Percentiles rank a stretch among this genome's conserved stretches.
These are phyloP conservation scores for Mimosa bimucronata DNA, from an alignment of 306 rosid genomes.

Conservation along the genomic window DNA sequence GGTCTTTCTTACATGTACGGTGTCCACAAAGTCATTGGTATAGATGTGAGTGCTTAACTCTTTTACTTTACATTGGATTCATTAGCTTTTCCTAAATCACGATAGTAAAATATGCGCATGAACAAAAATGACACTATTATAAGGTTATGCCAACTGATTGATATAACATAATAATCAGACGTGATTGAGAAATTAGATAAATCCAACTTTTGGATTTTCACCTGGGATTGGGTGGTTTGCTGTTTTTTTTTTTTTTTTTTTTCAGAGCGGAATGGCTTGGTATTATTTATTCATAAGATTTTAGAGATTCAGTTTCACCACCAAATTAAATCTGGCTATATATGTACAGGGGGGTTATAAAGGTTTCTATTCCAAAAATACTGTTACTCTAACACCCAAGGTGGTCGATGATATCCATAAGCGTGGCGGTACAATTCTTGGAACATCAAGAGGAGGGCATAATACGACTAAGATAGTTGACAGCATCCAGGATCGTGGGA, in stretches of 20 bases:
- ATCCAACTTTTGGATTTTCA: background rate
- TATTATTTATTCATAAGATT: conserved; percentile 28
- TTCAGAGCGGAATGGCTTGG: background rate
- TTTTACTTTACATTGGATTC: conserved; percentile 15
- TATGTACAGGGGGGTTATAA: conserved; percentile 84
- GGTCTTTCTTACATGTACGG: conserved; percentile 93
- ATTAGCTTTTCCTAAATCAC: conserved; percentile 21
- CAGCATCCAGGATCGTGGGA: conserved; percentile 94
- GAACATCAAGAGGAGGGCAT: conserved; percentile 96
- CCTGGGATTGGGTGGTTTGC: conserved; percentile 17
- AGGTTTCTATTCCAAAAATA: conserved; percentile 88
- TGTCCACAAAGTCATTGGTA: conserved; percentile 80
- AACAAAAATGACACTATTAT: conserved; percentile 19
- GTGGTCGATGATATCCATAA: conserved; percentile 92
- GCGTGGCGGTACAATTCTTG: conserved; percentile 92
- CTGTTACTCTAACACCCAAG: conserved; percentile 75
- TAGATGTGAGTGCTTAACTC: conserved; percentile 65
- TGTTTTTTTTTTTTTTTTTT: background rate
- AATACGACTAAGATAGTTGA: conserved; percentile 88
- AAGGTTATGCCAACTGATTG: conserved; percentile 1
- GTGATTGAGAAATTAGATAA: background rate
- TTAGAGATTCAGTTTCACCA: conserved; percentile 11
- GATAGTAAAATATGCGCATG: conserved; percentile 4
- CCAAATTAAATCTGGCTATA: conserved; percentile 16
- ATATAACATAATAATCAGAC: background rate